phyloP scores from a whole-genome alignment of 495 filamentous ascomycete genomes.

The Aspergillus conjunctus region DNA sequence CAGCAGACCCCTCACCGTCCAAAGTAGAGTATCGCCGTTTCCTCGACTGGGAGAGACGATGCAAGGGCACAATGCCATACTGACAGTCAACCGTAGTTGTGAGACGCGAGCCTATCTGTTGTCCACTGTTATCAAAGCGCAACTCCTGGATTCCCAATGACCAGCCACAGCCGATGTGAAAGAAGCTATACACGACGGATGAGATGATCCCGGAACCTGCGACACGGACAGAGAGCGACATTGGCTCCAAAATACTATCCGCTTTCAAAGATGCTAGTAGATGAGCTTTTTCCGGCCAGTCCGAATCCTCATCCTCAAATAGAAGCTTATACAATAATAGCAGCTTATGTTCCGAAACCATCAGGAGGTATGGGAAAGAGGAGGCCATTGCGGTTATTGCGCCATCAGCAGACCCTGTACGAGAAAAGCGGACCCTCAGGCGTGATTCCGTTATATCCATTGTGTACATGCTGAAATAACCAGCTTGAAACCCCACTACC shows the following conservation, averaged over 20 bases:
- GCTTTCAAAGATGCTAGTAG: constrained; percentile 82
- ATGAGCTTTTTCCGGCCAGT: constrained; percentile 41
- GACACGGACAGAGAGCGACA: constrained; percentile 74
- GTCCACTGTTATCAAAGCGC: constrained; percentile 57
- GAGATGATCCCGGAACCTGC: constrained; percentile 63
- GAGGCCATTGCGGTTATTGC: constrained; percentile 75
- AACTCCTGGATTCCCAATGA: constrained; percentile 89
- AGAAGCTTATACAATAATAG: constrained; percentile 74
- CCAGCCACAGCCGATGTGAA: constrained; percentile 67
- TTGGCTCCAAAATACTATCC: constrained; percentile 74
- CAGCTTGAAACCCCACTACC: constrained; percentile 75
- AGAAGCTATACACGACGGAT: constrained; percentile 78
- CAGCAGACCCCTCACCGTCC: not conserved
- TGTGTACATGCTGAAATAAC: constrained; percentile 69
- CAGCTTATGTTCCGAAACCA: constrained; percentile 69
- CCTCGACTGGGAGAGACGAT: constrained; percentile 38
- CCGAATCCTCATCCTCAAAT: constrained; percentile 9
- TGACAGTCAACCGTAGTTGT: constrained; percentile 50
- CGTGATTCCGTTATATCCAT: constrained; percentile 47
- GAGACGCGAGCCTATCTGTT: constrained; percentile 58
- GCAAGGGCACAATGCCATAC: constrained; percentile 41
- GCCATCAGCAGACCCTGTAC: constrained; percentile 58
- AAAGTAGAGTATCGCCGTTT: constrained; percentile 28
- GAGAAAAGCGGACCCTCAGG: constrained; percentile 55
- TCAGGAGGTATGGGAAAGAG: constrained; percentile 74